Evolutionary conservation across 2,329 filamentous ascomycete genomes (phyloP).

Genomic region (Sordariomycetes sp.): DNA sequence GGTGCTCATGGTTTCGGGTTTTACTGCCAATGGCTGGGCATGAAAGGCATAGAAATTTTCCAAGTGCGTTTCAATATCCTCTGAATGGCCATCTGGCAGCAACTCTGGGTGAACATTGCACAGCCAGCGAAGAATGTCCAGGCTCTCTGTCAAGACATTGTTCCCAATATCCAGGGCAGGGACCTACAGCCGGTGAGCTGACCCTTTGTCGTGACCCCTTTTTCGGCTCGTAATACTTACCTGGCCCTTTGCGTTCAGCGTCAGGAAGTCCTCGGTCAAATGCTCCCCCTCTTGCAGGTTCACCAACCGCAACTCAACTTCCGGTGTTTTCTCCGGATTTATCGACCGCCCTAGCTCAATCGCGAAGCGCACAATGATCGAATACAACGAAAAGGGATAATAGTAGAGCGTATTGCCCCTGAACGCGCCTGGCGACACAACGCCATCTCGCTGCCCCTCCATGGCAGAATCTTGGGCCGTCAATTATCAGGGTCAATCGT

Average conservation of each 20-base stretch:
- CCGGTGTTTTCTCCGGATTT: constrained; percentile 13
- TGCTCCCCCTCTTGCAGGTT: constrained; percentile 16
- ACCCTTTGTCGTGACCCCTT: neutral
- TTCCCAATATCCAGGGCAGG: neutral
- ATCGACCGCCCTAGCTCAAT: constrained; percentile 14
- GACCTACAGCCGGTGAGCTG: constrained; percentile 1
- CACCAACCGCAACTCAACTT: constrained; percentile 14
- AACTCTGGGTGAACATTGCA: constrained; percentile 17
- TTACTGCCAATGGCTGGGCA: constrained; percentile 12
- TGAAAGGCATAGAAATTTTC: constrained; percentile 16
- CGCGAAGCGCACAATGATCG: constrained; percentile 18
- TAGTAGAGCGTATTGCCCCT: constrained; percentile 13
- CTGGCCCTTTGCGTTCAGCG: constrained; percentile 17
- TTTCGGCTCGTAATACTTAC: constrained; percentile 8
- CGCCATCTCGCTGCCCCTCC: neutral
- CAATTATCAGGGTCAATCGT: too few species aligned
- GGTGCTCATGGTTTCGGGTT: constrained; percentile 12
- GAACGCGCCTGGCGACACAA: constrained; percentile 1
- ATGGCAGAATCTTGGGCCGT: too few species aligned
- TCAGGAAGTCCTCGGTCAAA: constrained; percentile 16
- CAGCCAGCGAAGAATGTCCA: constrained; percentile 17
- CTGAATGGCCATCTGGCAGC: constrained; percentile 12
- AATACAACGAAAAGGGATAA: constrained; percentile 20
- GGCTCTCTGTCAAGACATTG: constrained; percentile 14
- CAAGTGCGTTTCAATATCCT: constrained; percentile 13